phyloP scores from a whole-genome alignment of 2,329 filamentous ascomycete species.

The Neurospora crassa region DNA sequence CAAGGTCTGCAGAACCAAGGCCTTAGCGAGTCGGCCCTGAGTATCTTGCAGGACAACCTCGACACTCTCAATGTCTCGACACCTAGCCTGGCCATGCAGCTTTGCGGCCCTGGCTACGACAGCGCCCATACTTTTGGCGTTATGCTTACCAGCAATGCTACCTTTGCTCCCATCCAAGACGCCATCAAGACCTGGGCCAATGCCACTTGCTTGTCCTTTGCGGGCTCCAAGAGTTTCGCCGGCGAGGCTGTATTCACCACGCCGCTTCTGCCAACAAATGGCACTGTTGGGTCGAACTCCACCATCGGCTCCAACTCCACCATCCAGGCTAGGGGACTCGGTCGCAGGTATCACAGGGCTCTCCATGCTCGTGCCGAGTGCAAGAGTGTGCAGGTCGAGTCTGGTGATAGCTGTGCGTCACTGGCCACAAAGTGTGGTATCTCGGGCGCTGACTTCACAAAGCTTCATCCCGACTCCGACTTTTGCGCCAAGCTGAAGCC shows the following conservation, averaged over 20 bases:
- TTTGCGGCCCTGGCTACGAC: conserved; percentile 23
- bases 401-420: conserved; percentile 27
- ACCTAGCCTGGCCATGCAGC: conserved; percentile 26
- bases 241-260: conserved; percentile 18
- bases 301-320: background rate
- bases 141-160: conserved; percentile 23
- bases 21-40: conserved; percentile 20
- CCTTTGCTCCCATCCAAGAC: conserved; percentile 23
- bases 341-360: background rate
- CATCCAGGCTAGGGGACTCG: background rate
- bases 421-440: conserved; percentile 31
- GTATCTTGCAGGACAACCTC: conserved; percentile 18
- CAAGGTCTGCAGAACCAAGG: conserved; percentile 20
- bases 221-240: conserved; percentile 11
- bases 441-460: conserved; percentile 8
- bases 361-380: conserved; percentile 11
- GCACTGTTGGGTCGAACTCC: background rate
- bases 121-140: conserved; percentile 25
- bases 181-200: conserved; percentile 22
- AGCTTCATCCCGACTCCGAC: conserved; percentile 3
- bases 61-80: conserved; percentile 12
- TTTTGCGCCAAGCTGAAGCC: conserved; percentile 19
- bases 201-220: conserved; percentile 19
- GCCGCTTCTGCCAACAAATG: conserved; percentile 1
- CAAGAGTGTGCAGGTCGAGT: conserved; percentile 23